phyloP scores from a whole-genome alignment of 1,284 basidiomycete genomes.

The Porodaedalea pini region DNA sequence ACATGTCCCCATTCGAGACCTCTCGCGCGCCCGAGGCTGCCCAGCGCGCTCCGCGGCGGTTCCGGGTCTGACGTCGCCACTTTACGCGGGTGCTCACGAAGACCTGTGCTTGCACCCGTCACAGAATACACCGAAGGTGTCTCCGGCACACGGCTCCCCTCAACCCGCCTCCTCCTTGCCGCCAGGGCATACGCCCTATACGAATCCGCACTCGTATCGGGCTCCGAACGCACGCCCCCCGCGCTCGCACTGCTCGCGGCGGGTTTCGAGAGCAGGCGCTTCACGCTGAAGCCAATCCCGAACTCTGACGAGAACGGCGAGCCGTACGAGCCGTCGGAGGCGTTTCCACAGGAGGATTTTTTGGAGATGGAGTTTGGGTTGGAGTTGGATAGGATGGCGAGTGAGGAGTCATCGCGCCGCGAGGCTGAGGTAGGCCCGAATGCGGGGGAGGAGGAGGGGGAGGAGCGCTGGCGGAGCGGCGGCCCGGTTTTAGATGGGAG shows the following conservation, averaged over 20 bases:
- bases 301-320: constrained; percentile 7
- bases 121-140: constrained; percentile 5
- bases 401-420: not conserved
- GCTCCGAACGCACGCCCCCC: constrained; percentile 12
- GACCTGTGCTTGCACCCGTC: not conserved
- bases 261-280: constrained; percentile 39
- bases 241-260: constrained; percentile 20
- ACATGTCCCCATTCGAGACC: constrained; percentile 17
- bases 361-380: not conserved
- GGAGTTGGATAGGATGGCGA: not conserved
- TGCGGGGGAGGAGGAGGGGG: constrained; percentile 1
- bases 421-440: not conserved
- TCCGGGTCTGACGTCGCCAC: constrained; percentile 13
- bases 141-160: constrained; percentile 2
- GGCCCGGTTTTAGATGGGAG: not conserved
- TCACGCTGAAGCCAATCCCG: constrained; percentile 33
- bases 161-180: constrained; percentile 2
- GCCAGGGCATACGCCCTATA: constrained; percentile 1
- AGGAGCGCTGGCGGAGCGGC: not conserved
- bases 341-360: constrained; percentile 8
- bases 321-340: constrained; percentile 15
- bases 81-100: not conserved
- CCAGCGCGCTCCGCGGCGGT: not conserved
- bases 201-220: constrained; percentile 10
- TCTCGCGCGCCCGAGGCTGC: constrained; percentile 10